These are phyloP conservation scores for Termitomyces sp. DNA, from an alignment of 768 basidiomycete species.

Conservation along the genomic window DNA sequence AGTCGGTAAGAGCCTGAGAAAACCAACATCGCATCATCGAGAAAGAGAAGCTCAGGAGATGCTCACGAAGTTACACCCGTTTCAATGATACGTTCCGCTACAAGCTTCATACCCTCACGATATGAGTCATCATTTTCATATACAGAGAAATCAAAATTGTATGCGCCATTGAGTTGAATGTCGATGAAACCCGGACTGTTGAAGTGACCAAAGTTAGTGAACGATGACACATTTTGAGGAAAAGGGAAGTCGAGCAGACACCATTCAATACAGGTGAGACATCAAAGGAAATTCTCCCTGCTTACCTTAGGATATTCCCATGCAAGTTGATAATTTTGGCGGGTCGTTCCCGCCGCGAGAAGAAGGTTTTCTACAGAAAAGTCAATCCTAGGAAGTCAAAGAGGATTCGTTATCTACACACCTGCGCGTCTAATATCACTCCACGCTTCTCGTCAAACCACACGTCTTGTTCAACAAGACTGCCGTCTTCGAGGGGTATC, in stretches of 20 bases:
- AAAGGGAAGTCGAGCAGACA: not conserved
- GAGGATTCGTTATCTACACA: slow-evolving; percentile 17
- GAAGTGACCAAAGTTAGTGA: not conserved
- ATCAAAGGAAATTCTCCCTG: not conserved
- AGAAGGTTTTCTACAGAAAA: slow-evolving; percentile 57
- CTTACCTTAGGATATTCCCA: slow-evolving; percentile 71
- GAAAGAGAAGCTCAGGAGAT: slow-evolving; percentile 4
- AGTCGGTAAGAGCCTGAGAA: slow-evolving; percentile 51
- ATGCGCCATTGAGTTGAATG: slow-evolving; percentile 87
- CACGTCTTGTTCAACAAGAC: slow-evolving; percentile 64
- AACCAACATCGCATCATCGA: slow-evolving; percentile 16
- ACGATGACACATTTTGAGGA: not conserved
- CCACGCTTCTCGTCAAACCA: slow-evolving; percentile 79
- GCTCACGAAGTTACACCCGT: slow-evolving; percentile 86
- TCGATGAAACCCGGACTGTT: slow-evolving; percentile 80
- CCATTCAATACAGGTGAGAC: not conserved
- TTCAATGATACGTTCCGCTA: slow-evolving; percentile 75
- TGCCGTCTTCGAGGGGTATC: slow-evolving; percentile 75
- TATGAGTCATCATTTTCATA: slow-evolving; percentile 72
- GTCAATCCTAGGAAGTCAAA: slow-evolving; percentile 1
- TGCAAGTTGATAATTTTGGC: slow-evolving; percentile 58
- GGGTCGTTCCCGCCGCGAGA: slow-evolving; percentile 53
- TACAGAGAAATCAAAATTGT: slow-evolving; percentile 83
- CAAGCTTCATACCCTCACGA: slow-evolving; percentile 55
- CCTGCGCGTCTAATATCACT: slow-evolving; percentile 72